Conservation (phyloP, 352 stramenopile genomes). For the Pythium phragmiticola region DNA sequence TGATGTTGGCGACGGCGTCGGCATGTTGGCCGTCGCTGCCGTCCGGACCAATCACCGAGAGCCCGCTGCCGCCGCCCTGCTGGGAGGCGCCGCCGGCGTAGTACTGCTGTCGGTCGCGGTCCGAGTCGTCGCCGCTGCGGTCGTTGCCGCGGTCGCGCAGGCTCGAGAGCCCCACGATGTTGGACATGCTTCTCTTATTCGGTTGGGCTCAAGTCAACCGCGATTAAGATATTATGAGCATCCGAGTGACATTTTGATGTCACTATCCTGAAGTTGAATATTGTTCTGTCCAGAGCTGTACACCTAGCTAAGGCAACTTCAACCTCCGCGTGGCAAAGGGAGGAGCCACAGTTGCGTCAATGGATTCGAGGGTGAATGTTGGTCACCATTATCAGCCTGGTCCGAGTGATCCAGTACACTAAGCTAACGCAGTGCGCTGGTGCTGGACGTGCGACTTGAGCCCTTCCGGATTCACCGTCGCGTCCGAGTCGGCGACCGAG, state of each 20-base stretch:
- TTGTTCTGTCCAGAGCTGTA: not conserved
- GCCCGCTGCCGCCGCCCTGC: constrained; percentile 67
- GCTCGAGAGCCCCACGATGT: constrained; percentile 82
- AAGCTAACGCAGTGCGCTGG: constrained; percentile 70
- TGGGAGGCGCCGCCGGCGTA: constrained; percentile 68
- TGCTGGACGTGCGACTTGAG: constrained; percentile 59
- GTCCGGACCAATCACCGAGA: constrained; percentile 68
- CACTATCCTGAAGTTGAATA: not conserved
- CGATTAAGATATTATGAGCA: constrained; percentile 2
- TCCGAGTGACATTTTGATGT: constrained; percentile 12
- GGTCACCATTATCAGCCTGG: too few species aligned
- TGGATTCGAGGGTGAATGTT: too few species aligned
- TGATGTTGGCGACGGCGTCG: constrained; percentile 81
- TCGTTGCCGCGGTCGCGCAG: constrained; percentile 40
- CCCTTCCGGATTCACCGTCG: constrained; percentile 37
- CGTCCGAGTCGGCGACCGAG: constrained; percentile 50
- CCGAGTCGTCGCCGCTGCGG: constrained; percentile 34
- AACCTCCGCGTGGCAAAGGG: too few species aligned
- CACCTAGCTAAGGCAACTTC: not conserved
- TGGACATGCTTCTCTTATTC: constrained; percentile 45
- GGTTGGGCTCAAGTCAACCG: not conserved
- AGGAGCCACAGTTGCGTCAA: too few species aligned
- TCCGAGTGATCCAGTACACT: not conserved
- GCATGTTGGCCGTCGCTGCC: constrained; percentile 30
- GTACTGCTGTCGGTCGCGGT: constrained; percentile 54